phyloP scores from a whole-genome alignment of 345 rosid genomes.

The Raphanus sativus region DNA sequence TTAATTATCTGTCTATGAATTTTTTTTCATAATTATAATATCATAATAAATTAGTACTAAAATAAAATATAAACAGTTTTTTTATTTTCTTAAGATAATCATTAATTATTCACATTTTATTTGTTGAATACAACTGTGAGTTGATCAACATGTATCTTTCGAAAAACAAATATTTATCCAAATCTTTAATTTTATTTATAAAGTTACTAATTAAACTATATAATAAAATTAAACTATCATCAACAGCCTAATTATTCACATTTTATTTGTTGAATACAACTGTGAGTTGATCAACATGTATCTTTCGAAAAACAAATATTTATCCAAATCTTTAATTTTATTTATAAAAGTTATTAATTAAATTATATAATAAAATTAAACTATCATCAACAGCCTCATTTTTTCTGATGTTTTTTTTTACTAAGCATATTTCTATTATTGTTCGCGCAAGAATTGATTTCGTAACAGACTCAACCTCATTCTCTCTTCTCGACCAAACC shows the following conservation, averaged over 20 bases:
- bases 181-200: background rate
- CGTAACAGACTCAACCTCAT: background rate
- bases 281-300: background rate
- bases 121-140: background rate
- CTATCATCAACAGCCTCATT: background rate
- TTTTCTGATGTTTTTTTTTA: too few relatives aligned
- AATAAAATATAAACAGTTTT: conserved; percentile 13
- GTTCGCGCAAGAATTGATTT: background rate
- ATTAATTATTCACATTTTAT: background rate
- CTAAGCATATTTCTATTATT: too few relatives aligned
- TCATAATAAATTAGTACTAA: too few relatives aligned
- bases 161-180: background rate
- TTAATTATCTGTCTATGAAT: too few relatives aligned
- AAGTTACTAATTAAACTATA: background rate
- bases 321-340: background rate
- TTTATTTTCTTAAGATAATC: too few relatives aligned
- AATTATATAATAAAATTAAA: background rate
- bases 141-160: background rate
- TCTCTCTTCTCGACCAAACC: background rate
- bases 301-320: background rate
- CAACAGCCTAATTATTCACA: background rate
- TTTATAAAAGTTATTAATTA: too few relatives aligned
- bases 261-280: background rate
- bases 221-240: background rate
- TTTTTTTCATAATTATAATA: too few relatives aligned